These are phyloP conservation scores for Zizania latifolia DNA, from an alignment of 176 grass and related monocot genomes.

Conservation along the genomic window DNA sequence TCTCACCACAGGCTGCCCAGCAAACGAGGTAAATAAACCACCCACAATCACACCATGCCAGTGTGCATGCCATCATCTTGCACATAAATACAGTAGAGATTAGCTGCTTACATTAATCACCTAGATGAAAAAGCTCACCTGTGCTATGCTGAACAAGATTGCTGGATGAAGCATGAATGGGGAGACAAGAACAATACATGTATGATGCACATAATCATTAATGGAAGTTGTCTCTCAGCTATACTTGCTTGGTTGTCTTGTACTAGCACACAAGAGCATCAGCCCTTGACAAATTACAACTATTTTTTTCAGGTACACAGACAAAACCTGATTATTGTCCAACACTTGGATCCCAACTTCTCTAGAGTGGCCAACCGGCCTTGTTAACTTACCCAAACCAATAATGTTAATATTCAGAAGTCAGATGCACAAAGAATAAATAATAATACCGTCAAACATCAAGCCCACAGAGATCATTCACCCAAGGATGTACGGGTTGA, in stretches of 20 bases:
- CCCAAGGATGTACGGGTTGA: constrained; percentile 31
- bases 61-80: background rate
- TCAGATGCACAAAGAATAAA: constrained; percentile 63
- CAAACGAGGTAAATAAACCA: no score
- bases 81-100: background rate
- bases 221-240: constrained; percentile 12
- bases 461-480: constrained; percentile 41
- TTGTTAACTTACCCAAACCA: constrained; percentile 71
- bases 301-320: constrained; percentile 35
- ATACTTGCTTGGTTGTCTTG: constrained; percentile 25
- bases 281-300: constrained; percentile 37
- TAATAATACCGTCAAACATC: constrained; percentile 51
- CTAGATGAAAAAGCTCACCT: no score
- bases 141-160: background rate
- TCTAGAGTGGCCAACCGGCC: constrained; percentile 43
- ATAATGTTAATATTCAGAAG: constrained; percentile 51
- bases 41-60: no score
- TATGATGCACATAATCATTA: constrained; percentile 36
- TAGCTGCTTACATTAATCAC: background rate
- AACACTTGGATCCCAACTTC: constrained; percentile 24
- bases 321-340: constrained; percentile 40
- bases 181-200: background rate
- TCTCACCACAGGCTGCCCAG: no score
- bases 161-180: background rate
- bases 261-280: constrained; percentile 40